Evolutionary conservation across 2,329 filamentous ascomycete species (phyloP), one percentile per base, ranked within the genome.

Genomic region (Diaporthe ampelina): DNA sequence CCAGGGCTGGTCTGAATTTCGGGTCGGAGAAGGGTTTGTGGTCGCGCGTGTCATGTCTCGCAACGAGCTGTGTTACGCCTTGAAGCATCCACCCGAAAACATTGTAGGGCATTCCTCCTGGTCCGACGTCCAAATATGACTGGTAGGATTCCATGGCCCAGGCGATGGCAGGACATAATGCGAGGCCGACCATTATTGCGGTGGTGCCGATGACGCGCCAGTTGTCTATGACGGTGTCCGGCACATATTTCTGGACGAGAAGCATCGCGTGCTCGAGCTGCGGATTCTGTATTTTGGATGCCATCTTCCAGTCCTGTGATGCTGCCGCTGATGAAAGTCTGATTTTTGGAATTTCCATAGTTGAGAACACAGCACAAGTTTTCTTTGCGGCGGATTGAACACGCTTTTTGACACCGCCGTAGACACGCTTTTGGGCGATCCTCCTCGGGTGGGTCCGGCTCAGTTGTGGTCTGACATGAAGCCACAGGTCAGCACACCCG

Each of bases 101-200:
- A 68, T 86, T 85, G 76, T 85, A 80, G 0, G 86, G 85, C 0
- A 86, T 72, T 19, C 86, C 85, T 74, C 86, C 85, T 4, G 81
- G 82, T 5, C 86, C 86, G 58, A 87, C 81, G 1, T 82, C 81
- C 24, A 85, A 80, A 77, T 80, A 87, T 65, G 78, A 79, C 4
- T 76, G 79, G 78, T 87, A 87, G 75, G 79, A 80, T 21, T 77
- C 75, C 54, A 77, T 69, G 19, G 78, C 76, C 72, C 81, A 79
- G 17, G 79, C 76, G 43, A 80, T 54, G 24, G 57, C 56, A 13
- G 70, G 74, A 24, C 74, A 58, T 19, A 70, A 54, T 37, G 9
- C 68, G 17, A 76, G 65, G 1, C 70, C 73, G 4, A 73, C 21
- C 73, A 75, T 75, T 21, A 75, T 59, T 1, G 70, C 73, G 1